Conservation (phyloP, 2,329 filamentous ascomycete species). For the Hymenotorrendiella dingleyae region DNA sequence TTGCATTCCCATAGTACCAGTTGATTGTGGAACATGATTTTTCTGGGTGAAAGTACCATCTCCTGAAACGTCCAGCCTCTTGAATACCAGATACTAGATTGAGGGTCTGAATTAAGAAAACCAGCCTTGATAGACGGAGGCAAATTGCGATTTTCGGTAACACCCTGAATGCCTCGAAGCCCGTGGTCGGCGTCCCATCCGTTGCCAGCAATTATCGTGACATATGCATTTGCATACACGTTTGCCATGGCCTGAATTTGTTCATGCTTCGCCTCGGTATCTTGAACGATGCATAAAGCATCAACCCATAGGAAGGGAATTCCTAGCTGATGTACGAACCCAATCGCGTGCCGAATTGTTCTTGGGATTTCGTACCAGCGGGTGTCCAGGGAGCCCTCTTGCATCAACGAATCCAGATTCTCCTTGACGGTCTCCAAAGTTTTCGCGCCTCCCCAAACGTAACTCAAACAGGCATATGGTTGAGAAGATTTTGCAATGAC, state of each 20-base stretch:
- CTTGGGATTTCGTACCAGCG: conserved; percentile 7
- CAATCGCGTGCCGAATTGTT: conserved; percentile 20
- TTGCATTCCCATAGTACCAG: not conserved
- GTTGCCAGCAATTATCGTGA: conserved; percentile 18
- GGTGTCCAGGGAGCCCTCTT: conserved; percentile 1
- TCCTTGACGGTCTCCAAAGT: conserved; percentile 1
- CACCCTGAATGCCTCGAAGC: conserved; percentile 6
- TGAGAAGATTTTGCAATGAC: not conserved
- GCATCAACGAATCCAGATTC: conserved; percentile 3
- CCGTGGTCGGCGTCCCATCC: conserved; percentile 19
- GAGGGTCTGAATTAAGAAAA: not conserved
- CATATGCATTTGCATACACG: conserved; percentile 17
- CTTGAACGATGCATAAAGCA: conserved; percentile 9
- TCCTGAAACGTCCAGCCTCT: conserved; percentile 8
- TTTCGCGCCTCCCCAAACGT: conserved; percentile 12
- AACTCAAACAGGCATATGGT: conserved; percentile 12
- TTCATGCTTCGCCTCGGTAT: not conserved
- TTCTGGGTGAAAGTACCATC: not conserved
- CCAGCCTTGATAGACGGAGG: not conserved
- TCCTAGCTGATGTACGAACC: conserved; percentile 18
- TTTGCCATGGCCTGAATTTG: conserved; percentile 13
- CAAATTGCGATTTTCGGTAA: not conserved
- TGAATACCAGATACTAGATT: conserved; percentile 1
- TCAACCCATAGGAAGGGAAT: conserved; percentile 18
- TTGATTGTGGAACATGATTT: conserved; percentile 4